Conservation (phyloP, 2,329 filamentous ascomycete genomes). For the Pseudopithomyces chartarum region DNA sequence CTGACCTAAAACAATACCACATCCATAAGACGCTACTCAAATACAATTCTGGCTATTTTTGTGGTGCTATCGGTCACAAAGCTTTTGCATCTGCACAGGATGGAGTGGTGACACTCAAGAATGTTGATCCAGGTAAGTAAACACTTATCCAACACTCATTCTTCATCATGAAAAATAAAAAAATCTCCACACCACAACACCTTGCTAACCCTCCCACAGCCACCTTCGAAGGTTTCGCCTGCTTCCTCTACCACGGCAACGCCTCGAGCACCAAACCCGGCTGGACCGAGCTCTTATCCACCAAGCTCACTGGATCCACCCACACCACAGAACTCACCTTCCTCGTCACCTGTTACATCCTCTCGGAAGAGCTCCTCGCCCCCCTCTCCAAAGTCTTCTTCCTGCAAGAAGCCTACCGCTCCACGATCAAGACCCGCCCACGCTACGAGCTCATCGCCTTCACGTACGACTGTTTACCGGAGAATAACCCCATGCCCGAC, state of each 20-base stretch:
- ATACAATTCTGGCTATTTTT: constrained; percentile 6
- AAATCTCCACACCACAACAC: background rate
- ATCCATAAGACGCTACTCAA: constrained; percentile 3
- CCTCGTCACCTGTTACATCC: too few relatives aligned
- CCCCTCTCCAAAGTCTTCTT: too few relatives aligned
- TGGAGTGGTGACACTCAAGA: background rate
- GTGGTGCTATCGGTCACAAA: background rate
- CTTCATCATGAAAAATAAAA: too few relatives aligned
- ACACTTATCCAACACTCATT: too few relatives aligned
- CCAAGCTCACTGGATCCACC: too few relatives aligned
- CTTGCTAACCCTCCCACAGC: background rate
- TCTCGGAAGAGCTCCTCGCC: too few relatives aligned
- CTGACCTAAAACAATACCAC: background rate
- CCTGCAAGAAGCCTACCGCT: background rate
- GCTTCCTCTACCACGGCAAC: background rate
- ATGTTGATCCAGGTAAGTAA: background rate
- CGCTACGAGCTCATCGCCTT: background rate
- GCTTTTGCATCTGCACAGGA: background rate
- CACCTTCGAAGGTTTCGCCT: background rate
- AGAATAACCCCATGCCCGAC: background rate
- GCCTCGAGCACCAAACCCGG: too few relatives aligned
- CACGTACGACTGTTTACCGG: background rate
- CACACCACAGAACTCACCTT: too few relatives aligned
- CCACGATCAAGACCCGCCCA: background rate
- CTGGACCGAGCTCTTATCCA: too few relatives aligned